Evolutionary conservation across 306 rosid species (phyloP).

Genomic region (Sophora flavescens): DNA sequence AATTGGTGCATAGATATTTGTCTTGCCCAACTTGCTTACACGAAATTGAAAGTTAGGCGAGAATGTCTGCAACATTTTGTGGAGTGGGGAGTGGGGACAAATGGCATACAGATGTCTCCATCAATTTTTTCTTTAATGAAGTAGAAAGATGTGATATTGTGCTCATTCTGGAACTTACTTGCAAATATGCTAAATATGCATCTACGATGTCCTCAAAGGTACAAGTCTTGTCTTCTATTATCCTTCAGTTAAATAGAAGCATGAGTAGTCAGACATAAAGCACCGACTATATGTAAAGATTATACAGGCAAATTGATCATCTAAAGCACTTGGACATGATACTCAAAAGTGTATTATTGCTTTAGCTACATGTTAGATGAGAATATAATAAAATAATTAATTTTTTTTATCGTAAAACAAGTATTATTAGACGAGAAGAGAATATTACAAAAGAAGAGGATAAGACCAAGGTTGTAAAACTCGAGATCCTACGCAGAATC

Average conservation of each 20-base stretch:
- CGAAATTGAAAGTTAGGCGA: no score
- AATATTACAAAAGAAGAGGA: no score
- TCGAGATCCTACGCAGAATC: no score
- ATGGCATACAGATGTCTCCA: no score
- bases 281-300: not conserved
- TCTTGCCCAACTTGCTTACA: no score
- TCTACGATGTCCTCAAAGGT: slow-evolving; percentile 85
- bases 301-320: slow-evolving; percentile 1
- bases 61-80: no score
- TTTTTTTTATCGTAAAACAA: no score
- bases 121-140: no score
- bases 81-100: no score
- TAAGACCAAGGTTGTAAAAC: no score
- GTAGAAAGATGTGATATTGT: slow-evolving; percentile 7
- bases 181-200: slow-evolving; percentile 90
- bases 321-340: slow-evolving; percentile 14
- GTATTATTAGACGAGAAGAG: no score
- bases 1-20: no score
- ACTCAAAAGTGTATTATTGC: slow-evolving; percentile 34
- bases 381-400: not conserved
- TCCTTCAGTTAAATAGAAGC: slow-evolving; percentile 59
- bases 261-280: slow-evolving; percentile 25
- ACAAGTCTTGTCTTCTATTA: slow-evolving; percentile 57
- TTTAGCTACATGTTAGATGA: slow-evolving; percentile 12
- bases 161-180: slow-evolving; percentile 68